Evolutionary conservation across 768 basidiomycete genomes (phyloP), one percentile per base, ranked within the genome.

Genomic region (Hydnomerulius pinastri): DNA sequence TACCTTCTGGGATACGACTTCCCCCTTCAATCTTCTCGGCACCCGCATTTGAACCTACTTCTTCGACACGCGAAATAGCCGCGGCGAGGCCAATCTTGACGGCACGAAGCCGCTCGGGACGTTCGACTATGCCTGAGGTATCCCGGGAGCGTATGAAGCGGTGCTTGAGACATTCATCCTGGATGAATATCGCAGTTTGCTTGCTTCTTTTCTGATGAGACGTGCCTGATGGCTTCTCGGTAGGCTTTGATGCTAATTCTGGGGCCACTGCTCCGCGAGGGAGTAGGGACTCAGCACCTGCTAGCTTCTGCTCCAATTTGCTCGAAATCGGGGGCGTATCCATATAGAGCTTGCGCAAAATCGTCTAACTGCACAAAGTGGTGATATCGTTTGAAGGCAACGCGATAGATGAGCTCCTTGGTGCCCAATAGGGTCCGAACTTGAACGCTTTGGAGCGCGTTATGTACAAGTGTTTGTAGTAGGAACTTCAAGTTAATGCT

Each of bases 81-180:
- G 88, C 87, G 2, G 92, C 79, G 7, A 97, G 75, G 2, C 95
- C 96, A 4, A 90, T 61, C 56, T 85, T 83, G 43, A 98, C 82
- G 0, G 94, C 94, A 42, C 86, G 81, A 23, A 98, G 72, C 20
- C 96, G 83, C 64, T 97, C 90, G 0, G 95, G 95, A 9, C 92
- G 79, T 65, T 98, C 96, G n/a, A 95, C 82, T 46, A 97, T 85
- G 38, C 76, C 73, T 1, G 89, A 90, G 0, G 75, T 74, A 59
- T 92, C 86, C 43, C 80, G 77, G 13, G 85, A 83, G 13, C 94
- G 85, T 46, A 94, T 91, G 60, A 84, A 96, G 41, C 73, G 78
- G 62, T 92, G 90, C 50, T 81, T 73, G 15, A 83, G 75, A 63
- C 90, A 91, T 13, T 81, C 79, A 50, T 87, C 83, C 68, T 92